Evolutionary conservation across 345 rosid genomes (phyloP).

Genomic region (Camelina hispida): DNA sequence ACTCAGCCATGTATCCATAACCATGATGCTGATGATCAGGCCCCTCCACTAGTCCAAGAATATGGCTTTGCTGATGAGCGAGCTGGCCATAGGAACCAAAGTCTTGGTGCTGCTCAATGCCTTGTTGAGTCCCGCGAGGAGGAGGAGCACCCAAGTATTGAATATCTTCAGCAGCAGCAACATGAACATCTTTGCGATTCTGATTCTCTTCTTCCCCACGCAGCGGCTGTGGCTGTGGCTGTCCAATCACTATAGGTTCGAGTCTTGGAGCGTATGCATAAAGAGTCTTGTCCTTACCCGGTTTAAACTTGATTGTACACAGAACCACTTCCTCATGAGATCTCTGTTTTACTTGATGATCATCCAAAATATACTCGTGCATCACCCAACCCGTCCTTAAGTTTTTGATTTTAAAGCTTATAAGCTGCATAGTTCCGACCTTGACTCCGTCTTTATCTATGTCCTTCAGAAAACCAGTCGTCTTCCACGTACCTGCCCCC

Average conservation of each 20-base stretch:
- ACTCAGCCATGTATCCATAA: too few relatives aligned
- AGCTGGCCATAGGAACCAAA: constrained; percentile 1
- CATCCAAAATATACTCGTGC: constrained; percentile 29
- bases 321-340: neutral
- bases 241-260: neutral
- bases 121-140: constrained; percentile 3
- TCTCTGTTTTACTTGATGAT: neutral
- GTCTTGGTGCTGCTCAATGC: neutral
- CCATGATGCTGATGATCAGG: too few relatives aligned
- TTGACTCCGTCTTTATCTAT: neutral
- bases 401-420: neutral
- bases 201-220: neutral
- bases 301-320: constrained; percentile 11
- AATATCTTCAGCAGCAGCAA: neutral
- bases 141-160: neutral
- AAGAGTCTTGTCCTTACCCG: neutral
- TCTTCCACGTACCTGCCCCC: constrained; percentile 9
- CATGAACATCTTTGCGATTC: neutral
- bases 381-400: constrained; percentile 14
- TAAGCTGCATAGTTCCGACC: neutral
- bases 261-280: constrained; percentile 18
- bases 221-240: neutral
- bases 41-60: too few relatives aligned
- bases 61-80: too few relatives aligned
- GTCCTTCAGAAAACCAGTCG: neutral